phyloP scores from a whole-genome alignment of 208 protist species.

The Crithidia bombi region DNA sequence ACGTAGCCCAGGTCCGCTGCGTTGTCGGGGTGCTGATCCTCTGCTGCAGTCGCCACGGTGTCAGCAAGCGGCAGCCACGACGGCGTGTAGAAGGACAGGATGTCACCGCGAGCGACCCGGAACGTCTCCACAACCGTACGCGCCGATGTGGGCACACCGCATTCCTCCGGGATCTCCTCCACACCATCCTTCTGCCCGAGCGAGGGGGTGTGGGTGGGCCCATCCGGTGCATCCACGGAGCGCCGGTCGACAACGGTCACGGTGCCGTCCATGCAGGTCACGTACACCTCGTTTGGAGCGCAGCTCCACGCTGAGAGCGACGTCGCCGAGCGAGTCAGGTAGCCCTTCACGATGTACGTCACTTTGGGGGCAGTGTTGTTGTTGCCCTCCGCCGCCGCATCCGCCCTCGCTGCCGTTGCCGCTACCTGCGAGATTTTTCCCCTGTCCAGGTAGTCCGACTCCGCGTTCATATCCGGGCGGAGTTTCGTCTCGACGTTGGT shows the following conservation, averaged over 20 bases:
- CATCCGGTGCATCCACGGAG: conserved; percentile 17
- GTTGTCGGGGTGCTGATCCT: neutral
- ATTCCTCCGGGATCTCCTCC: neutral
- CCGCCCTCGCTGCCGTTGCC: neutral
- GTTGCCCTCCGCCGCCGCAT: neutral
- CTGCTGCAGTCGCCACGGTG: neutral
- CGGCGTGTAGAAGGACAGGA: conserved; percentile 44
- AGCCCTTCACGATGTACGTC: conserved; percentile 57
- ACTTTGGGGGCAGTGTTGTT: conserved; percentile 26
- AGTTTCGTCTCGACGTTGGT: neutral
- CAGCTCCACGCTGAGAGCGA: conserved; percentile 32
- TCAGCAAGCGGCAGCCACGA: neutral
- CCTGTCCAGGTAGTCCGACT: neutral
- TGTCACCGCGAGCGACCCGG: conserved; percentile 45
- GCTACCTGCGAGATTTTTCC: neutral
- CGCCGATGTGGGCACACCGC: neutral
- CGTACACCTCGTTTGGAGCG: conserved; percentile 54
- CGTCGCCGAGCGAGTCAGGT: conserved; percentile 31
- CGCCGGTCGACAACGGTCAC: conserved; percentile 45
- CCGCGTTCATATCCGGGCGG: neutral
- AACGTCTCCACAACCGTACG: conserved; percentile 20
- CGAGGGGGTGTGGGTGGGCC: conserved; percentile 15
- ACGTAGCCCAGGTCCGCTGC: neutral
- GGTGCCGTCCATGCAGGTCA: conserved; percentile 49
- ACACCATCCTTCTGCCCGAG: conserved; percentile 1